Base-by-base conservation (phyloP, 805 yeast genomes). In the Wickerhamomyces canadensis region DNA sequence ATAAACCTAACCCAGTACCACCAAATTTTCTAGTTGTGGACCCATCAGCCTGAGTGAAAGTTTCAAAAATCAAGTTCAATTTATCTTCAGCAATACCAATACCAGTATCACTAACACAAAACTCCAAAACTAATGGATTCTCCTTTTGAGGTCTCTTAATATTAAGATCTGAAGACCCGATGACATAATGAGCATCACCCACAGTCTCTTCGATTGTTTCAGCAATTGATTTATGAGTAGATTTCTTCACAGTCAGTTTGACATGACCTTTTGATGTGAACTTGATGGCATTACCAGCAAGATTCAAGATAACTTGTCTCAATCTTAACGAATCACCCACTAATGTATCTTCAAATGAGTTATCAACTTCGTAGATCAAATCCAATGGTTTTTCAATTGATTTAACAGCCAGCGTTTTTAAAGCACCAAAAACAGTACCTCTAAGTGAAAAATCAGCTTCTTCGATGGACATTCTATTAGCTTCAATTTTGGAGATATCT, bases 21-120 rank as follows among this genome's bases (percentile, higher is more conserved):
- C 95, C 96, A 57, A 86, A 87, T 60, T 85, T 85, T 57, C 95
- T 74, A 2, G 95, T 86, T 2, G 95, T 86, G 5, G 95, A 84
- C 29, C 96, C 96, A 62, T 86, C 96, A 8, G 95, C 95, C 59
- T 86, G 95, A 48, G 95, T 83, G 65, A 86, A 86, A 3, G 91
- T 86, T 54, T 86, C 95, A 54, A 86, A 86, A 49, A 86, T 87
- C 29, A 87, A 69, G 23, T 86, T 95, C 26, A 86, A 67, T 55
- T 86, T 86, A 52, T 87, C 95, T 54, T 76, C 78, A 52, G 81
- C 86, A 49, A 86, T 86, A 48, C 96, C 96, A 47, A 87, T 86
- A 57, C 95, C 94, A 1, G 95, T 86, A 58, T 86, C 96, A 48
- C 86, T 74, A 9, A 86, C 95, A 62, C 95, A 84, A 52, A 87